These are phyloP conservation scores for Suhomyces wounanorum DNA, from an alignment of 1,139 yeast genomes.

Conservation along the genomic window DNA sequence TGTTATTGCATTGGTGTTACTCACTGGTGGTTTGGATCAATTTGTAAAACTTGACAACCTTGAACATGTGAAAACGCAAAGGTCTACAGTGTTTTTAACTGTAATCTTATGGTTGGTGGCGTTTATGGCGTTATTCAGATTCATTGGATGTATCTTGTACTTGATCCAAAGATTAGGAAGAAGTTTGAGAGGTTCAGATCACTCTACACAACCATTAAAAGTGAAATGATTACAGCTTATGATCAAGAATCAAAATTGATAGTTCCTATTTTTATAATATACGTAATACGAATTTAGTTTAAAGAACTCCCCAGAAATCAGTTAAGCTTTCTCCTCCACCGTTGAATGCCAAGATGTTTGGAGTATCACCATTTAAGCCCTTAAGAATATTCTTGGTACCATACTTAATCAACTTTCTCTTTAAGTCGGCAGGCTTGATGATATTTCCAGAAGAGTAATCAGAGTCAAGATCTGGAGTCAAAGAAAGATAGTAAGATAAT, in stretches of 20 bases:
- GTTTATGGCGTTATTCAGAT: conserved; percentile 71
- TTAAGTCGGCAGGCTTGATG: conserved; percentile 37
- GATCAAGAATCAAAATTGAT: background rate
- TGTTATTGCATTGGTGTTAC: conserved; percentile 69
- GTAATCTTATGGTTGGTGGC: conserved; percentile 83
- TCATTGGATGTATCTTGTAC: conserved; percentile 66
- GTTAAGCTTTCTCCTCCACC: conserved; percentile 29
- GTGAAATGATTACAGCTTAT: background rate
- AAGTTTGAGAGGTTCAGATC: conserved; percentile 17
- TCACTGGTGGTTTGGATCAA: conserved; percentile 63
- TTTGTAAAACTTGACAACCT: conserved; percentile 22
- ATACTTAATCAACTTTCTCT: conserved; percentile 37
- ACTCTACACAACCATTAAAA: conserved; percentile 1
- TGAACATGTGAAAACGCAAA: conserved; percentile 18
- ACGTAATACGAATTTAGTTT: background rate
- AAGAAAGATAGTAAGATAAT: conserved; percentile 82
- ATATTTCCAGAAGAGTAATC: conserved; percentile 36
- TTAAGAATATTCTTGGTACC: conserved; percentile 37
- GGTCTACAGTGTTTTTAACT: conserved; percentile 58
- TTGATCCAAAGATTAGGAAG: conserved; percentile 41
- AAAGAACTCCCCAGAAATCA: conserved; percentile 22
- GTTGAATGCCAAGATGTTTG: conserved; percentile 29
- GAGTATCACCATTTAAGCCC: conserved; percentile 24
- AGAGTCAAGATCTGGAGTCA: conserved; percentile 84
- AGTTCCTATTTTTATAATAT: background rate